Evolutionary conservation across 495 filamentous ascomycete species (phyloP).

Genomic region (Penicillium herquei): DNA sequence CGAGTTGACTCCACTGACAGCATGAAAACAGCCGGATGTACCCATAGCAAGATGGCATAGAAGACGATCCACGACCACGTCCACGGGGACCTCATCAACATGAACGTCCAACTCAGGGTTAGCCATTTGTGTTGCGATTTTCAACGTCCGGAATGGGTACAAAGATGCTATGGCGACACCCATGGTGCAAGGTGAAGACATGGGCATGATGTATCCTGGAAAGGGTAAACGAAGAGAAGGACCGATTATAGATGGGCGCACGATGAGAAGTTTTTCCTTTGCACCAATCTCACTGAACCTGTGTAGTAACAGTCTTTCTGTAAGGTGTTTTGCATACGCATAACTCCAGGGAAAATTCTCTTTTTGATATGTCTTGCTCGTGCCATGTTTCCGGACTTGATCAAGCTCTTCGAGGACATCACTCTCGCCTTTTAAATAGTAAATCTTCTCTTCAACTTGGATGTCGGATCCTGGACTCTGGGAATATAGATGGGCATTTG

Average conservation of each 20-base stretch:
- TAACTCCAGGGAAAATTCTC: not conserved
- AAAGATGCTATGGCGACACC: not conserved
- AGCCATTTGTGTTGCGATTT: not conserved
- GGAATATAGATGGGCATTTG: slow-evolving; percentile 12
- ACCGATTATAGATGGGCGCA: not conserved
- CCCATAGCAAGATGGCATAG: not conserved
- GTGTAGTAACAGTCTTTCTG: not conserved
- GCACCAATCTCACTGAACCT: not conserved
- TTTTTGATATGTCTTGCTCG: not conserved
- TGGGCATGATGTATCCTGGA: not conserved
- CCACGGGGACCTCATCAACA: not conserved
- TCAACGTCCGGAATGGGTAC: not conserved
- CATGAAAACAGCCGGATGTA: not conserved
- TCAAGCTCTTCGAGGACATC: not conserved
- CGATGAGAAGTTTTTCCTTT: not conserved
- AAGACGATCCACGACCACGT: not conserved
- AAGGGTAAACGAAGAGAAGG: not conserved
- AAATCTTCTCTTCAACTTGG: slow-evolving; percentile 7
- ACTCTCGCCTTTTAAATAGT: not conserved
- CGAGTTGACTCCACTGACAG: not conserved
- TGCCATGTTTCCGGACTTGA: not conserved
- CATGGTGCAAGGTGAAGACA: not conserved
- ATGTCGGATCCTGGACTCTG: not conserved
- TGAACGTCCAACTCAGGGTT: not conserved
- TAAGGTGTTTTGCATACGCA: not conserved